phyloP scores from a whole-genome alignment of 495 filamentous ascomycete species.

The Aspergillus coremiiformis region DNA sequence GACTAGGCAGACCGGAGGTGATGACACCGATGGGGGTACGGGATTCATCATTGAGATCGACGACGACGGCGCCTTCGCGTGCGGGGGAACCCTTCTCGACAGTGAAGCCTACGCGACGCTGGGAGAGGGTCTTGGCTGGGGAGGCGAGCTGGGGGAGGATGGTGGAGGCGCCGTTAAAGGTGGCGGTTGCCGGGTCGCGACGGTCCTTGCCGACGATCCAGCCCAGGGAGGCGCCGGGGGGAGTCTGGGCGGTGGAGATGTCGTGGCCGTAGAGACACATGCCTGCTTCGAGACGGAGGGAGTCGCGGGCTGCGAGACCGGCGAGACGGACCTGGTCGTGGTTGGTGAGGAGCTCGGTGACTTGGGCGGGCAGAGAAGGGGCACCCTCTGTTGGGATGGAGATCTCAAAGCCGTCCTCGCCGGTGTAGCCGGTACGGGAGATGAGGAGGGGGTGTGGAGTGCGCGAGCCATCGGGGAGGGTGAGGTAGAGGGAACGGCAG shows the following conservation, averaged over 20 bases:
- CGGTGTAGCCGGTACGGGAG: conserved; percentile 88
- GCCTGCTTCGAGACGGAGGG: conserved; percentile 85
- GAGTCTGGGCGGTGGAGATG: conserved; percentile 80
- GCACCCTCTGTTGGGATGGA: conserved; percentile 54
- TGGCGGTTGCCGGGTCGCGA: conserved; percentile 45
- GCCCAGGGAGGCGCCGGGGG: conserved; percentile 71
- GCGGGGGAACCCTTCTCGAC: conserved; percentile 81
- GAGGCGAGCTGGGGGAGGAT: conserved; percentile 63
- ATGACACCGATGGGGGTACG: conserved; percentile 55
- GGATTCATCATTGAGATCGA: conserved; percentile 52
- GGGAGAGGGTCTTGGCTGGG: conserved; percentile 56
- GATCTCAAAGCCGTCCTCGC: conserved; percentile 97
- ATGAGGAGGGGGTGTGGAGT: conserved; percentile 56
- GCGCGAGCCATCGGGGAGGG: conserved; percentile 36
- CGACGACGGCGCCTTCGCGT: conserved; percentile 77
- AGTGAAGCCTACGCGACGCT: conserved; percentile 72
- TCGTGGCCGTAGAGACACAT: conserved; percentile 99
- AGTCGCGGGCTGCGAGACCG: conserved; percentile 86
- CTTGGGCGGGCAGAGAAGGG: conserved; percentile 28
- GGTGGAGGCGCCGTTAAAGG: conserved; percentile 67
- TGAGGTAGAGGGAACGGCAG: conserved; percentile 49
- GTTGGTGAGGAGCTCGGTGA: conserved; percentile 53
- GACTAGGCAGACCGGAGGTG: conserved; percentile 85
- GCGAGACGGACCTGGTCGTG: conserved; percentile 64
- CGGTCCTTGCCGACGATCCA: conserved; percentile 82